Evolutionary conservation across 1,139 yeast species (phyloP), one percentile per base, ranked within the genome.

Genomic region (Blastobotrys capitulatus): DNA sequence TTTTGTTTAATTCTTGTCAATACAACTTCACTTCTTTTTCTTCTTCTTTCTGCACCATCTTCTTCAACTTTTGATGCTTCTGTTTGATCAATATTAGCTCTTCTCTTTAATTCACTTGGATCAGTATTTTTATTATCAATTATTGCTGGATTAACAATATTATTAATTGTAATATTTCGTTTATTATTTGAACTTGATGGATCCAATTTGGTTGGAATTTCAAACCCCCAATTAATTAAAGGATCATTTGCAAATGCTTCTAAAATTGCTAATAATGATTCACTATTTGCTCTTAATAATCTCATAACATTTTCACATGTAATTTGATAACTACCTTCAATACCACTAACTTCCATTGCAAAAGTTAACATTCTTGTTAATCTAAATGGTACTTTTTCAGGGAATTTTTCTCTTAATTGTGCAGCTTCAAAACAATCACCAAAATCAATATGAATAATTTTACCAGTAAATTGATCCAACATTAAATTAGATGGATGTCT

Each of bases 361-460:
- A 89, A 90, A 32, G 94, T 89, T 57, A 94, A 75, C 99, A 94
- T 94, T 67, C 98, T 77, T 0, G 99, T 94, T 54, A 94, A 76
- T 66, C 99, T 78, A 72, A 94, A 94, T 13, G 99, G 99, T 22
- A 94, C 98, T 67, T 90, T 90, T 65, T 94, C 99, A 0, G 99
- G 99, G 66, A 86, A 94, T 65, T 92, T 94, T 59, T 92, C 98
- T 59, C 99, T 79, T 54, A 94, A 71, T 49, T 92, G 89, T 0
- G 99, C 98, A 1, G 97, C 97, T 65, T 94, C 99, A 64, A 94
- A 94, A 76, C 99, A 94, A 66, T 94, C 99, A 58, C 98, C 99
- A 68, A 92, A 94, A 75, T 94, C 99, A 69, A 94, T 90, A 64
- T 94, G 99, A 39, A 92, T 78, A 42, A 94, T 96, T 63, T 90